Base-by-base conservation (phyloP, 768 basidiomycete species). In the Phlebiopsis flavidoalba region DNA sequence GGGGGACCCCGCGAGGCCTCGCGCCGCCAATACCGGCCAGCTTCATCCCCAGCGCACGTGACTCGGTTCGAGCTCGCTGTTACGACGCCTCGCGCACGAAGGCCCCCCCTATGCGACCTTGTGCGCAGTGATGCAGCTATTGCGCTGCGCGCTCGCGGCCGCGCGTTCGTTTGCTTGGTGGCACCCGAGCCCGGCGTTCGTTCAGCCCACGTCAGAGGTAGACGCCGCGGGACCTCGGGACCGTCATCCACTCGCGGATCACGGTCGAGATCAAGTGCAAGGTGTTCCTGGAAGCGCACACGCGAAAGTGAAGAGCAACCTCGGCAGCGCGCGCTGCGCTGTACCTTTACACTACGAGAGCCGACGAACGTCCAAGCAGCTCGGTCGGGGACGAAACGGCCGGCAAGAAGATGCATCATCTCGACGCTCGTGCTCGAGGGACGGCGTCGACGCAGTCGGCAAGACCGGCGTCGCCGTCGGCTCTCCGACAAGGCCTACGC, bases 241-340 rank as follows among this genome's bases (percentile, higher is more conserved):
- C 94, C 1, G 82, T 88, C 36, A n/a, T 86, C 84, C n/a, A n/a
- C 35, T 89, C 92, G 5, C 77, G 84, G 11, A 79, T 98, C 63
- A 84, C 91, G 8, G 93, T 91, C 12, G 87, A 93, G 69, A 96
- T 95, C 92, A 95, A 95, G 72, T 98, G 96, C 83, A 99, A 98
- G 74, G 88, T 98, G 22, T 99, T 98, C 76, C 77, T 97, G 51
- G 88, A 98, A 70, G 94, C 96, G 68, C 86, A 92, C 95, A 98
- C 70, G 88, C 90, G n/a, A n/a, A 93, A 96, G 71, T 99, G 97
- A 99, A 97, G 76, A 87, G 91, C n/a, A n/a, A n/a, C 0, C 79
- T 98, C 58, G 97, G 97, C 2, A 78, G 89, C 10, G 94, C 93
- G 14, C 86, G 67, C 80, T 98, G 64, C 93, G 69, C 79, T 99